phyloP scores from a whole-genome alignment of 1,284 basidiomycete genomes.

The Kwoniella shivajii region DNA sequence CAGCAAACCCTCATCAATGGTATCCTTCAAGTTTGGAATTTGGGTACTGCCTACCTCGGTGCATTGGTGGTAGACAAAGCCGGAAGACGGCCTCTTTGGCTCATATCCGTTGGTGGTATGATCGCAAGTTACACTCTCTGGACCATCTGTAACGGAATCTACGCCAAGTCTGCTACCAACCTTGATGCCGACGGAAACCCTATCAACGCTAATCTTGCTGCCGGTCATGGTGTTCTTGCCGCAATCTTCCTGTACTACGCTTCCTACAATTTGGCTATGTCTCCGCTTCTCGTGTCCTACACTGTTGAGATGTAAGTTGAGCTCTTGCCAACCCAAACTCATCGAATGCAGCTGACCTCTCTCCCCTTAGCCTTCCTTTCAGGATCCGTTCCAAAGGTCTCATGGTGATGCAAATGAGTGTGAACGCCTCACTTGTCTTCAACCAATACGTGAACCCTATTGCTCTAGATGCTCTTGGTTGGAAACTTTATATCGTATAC shows the following conservation, averaged over 20 bases:
- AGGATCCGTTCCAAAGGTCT: slow-evolving; percentile 73
- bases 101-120: slow-evolving; percentile 69
- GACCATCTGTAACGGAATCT: slow-evolving; percentile 70
- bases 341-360: not conserved
- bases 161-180: slow-evolving; percentile 44
- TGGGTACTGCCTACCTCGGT: slow-evolving; percentile 39
- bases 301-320: slow-evolving; percentile 58
- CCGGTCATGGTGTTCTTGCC: slow-evolving; percentile 41
- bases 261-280: slow-evolving; percentile 47
- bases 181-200: slow-evolving; percentile 17
- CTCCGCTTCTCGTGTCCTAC: slow-evolving; percentile 51
- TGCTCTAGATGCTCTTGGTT: slow-evolving; percentile 63
- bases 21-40: slow-evolving; percentile 38
- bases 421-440: slow-evolving; percentile 60
- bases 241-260: slow-evolving; percentile 54
- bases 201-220: slow-evolving; percentile 13
- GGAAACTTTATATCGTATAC: slow-evolving; percentile 61
- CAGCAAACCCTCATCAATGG: slow-evolving; percentile 56
- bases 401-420: slow-evolving; percentile 57
- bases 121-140: slow-evolving; percentile 64
- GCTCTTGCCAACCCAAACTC: not conserved
- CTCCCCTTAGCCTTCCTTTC: slow-evolving; percentile 21
- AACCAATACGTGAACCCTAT: slow-evolving; percentile 82
- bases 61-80: slow-evolving; percentile 47
- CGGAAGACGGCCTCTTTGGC: slow-evolving; percentile 48